Percentiles rank a stretch among this genome's conserved stretches.
Conservation (phyloP, 2,329 filamentous ascomycete species). For the Colletotrichum salicis region DNA sequence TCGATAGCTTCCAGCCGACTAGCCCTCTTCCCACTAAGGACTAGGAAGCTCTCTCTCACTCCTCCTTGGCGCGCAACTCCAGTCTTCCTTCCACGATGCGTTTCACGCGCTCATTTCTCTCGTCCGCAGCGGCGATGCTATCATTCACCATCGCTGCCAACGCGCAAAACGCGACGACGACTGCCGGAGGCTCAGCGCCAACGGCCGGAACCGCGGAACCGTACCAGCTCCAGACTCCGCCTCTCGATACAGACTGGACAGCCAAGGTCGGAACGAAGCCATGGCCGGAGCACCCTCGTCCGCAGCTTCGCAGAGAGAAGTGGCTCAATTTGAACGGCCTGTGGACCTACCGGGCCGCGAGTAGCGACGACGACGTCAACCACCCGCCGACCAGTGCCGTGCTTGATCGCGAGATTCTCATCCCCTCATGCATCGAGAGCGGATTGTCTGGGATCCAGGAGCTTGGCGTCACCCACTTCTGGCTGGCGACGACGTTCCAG, state of each 20-base stretch:
- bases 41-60: not conserved
- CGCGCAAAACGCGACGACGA: constrained; percentile 6
- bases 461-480: constrained; percentile 54
- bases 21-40: not conserved
- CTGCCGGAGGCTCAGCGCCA: not conserved
- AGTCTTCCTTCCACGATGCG: constrained; percentile 14
- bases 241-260: constrained; percentile 64
- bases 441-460: constrained; percentile 60
- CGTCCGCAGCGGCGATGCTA: constrained; percentile 11
- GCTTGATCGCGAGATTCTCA: constrained; percentile 52
- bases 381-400: constrained; percentile 39
- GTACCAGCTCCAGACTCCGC: constrained; percentile 52
- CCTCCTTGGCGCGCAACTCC: not conserved
- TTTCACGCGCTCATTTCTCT: constrained; percentile 17
- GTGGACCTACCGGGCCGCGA: constrained; percentile 62
- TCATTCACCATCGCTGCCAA: not conserved
- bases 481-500: constrained; percentile 62
- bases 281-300: constrained; percentile 69
- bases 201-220: constrained; percentile 34
- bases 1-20: not conserved
- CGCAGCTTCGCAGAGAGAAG: constrained; percentile 63
- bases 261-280: constrained; percentile 61
- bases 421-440: constrained; percentile 57
- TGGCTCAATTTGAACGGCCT: constrained; percentile 70
- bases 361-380: constrained; percentile 33